Evolutionary conservation across 108 stramenopile species (phyloP), one percentile per base, ranked within the genome.

Genomic region (Skeletonema grethae): DNA sequence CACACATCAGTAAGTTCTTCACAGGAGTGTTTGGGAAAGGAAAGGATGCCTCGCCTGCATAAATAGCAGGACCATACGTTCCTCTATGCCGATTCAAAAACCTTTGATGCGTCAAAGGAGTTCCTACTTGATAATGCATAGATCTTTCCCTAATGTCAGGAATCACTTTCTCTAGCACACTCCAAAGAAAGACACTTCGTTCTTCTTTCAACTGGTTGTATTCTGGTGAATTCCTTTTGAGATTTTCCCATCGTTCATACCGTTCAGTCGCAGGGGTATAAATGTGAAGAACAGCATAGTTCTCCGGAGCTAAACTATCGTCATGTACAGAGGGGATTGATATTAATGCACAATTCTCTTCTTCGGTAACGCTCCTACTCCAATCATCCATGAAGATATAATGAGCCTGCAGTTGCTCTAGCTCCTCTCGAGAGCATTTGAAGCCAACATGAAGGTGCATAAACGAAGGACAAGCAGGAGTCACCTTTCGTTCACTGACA

Each of bases 371-470:
- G 32, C 90, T 87, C 35, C 72, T 70, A 0, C 61, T 38, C 94
- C 94, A 95, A 67, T 92, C 90, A 57, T 86, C 82, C 28, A 97
- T 89, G 61, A 84, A 87, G 76, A 95, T 92, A 74, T 94, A 94
- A 72, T 97, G 96, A 15, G 88, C 89, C 65, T 87, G 83, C 20
- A 93, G 75, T 59, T 61, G 30, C 15, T 73, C 72, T 11, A 95
- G 75, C 61, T 89, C 90, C 24, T 86, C 83, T 56, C 63, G 79
- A 2, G 79, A 72, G 32, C 88, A 88, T 57, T 79, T 64, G 32
- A 97, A 91, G 22, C 93, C 96, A 7, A 92, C 67, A 75, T 97
- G 96, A 25, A 97, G 67, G 76, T 96, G 95, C 85, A 90, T 84
- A 35, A 91, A 92, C 30, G 88, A 89, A 57, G 83, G 85, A 18